Base-by-base conservation (phyloP, 2,329 filamentous ascomycete species). In the Cercospora brassicicola region DNA sequence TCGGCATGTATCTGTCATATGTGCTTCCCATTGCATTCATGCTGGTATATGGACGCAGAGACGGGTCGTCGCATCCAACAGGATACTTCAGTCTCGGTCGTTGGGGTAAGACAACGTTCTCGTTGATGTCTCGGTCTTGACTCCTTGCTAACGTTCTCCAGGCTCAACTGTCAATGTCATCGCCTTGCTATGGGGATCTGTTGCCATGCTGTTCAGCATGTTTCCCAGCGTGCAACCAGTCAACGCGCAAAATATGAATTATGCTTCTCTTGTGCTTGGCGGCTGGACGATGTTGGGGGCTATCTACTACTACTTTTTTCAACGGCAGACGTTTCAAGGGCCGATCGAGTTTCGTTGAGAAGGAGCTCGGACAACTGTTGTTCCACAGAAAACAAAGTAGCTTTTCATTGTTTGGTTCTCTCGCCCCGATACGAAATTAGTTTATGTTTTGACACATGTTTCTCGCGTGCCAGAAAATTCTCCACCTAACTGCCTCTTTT, bases 131-230 rank as follows among this genome's bases (percentile, higher is more conserved):
- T 30, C 42, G 31, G 18, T 11, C 30, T 18, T 28, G 65, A 73
- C 0, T 65, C 45, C 9, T 36, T 62, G 45, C 66, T 68, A 15
- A 68, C 33, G 15, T 53, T 23, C 31, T 15, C 7, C 48, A 65
- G 67, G 67, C 31, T 59, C 67, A 4, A 61, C 76, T 1, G 59
- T 80, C 45, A 85, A 86, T 30, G n/a, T 79, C 0, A 64, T 84
- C 6, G 78, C 81, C 0, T 74, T 82, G 15, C 64, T 79, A 1
- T 86, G 83, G 82, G 78, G 84, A 20, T 53, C 78, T 0, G 67
- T 85, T 6, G 81, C 81, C 0, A 79, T 83, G 39, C 67, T 84
- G 1, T 83, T 85, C 48, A 83, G 82, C 70, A 82, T 82, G 76
- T 82, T 83, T 76, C 81, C 81, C 2, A 78, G 79, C 9, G 73